phyloP scores from a whole-genome alignment of 345 rosid species.

The Citrus reticulata region DNA sequence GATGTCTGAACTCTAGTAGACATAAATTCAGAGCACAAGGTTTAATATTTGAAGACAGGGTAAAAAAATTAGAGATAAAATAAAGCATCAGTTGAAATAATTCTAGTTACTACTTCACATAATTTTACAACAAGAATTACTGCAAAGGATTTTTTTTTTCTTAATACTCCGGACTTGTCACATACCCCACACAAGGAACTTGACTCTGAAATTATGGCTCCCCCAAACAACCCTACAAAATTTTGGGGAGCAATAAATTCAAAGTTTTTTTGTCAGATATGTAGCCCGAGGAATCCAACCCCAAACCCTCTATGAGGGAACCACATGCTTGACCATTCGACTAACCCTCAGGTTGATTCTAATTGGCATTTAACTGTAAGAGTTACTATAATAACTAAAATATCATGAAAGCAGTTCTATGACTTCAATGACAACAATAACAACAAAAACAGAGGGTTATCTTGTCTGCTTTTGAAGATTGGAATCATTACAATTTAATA shows the following conservation, averaged over 20 bases:
- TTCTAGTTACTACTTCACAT: background rate
- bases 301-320: background rate
- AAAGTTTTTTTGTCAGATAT: background rate
- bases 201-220: background rate
- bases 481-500: background rate
- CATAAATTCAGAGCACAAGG: background rate
- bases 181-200: background rate
- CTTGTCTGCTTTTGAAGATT: background rate
- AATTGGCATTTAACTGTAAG: background rate
- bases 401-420: no score
- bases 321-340: background rate
- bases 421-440: background rate
- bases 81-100: background rate
- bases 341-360: background rate
- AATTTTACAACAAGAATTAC: background rate
- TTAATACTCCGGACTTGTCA: background rate
- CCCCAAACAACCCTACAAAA: background rate
- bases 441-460: background rate
- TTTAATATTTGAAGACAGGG: no score
- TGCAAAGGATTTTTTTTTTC: no score
- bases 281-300: background rate
- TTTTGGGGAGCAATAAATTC: background rate
- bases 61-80: background rate
- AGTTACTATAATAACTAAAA: no score
- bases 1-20: background rate